Conservation (phyloP, 148 eudicot genomes). For the Beta vulgaris region DNA sequence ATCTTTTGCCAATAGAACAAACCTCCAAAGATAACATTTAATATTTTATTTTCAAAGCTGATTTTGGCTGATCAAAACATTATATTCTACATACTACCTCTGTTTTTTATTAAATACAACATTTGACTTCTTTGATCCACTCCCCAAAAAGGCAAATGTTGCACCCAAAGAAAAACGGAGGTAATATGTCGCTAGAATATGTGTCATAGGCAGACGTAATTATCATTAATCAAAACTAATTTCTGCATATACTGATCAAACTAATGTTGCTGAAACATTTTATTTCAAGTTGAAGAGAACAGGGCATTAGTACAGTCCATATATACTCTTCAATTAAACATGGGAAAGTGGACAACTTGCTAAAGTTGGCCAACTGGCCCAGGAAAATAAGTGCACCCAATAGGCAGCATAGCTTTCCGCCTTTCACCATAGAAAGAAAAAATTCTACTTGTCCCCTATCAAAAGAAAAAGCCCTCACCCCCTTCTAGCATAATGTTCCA, state of each 20-base stretch:
- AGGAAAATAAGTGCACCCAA: background rate
- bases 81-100: too few species aligned
- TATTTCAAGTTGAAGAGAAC: background rate
- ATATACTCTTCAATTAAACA: background rate
- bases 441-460: background rate
- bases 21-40: background rate
- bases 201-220: background rate
- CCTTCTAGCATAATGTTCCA: background rate
- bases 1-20: background rate
- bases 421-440: background rate
- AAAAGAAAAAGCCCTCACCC: background rate
- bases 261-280: background rate
- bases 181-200: too few species aligned
- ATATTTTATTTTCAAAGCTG: background rate
- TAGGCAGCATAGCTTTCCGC: background rate
- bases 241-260: background rate
- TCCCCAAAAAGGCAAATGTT: too few species aligned
- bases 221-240: background rate
- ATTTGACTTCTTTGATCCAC: too few species aligned
- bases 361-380: background rate
- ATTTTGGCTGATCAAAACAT: background rate
- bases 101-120: too few species aligned
- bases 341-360: background rate
- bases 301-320: background rate
- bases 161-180: too few species aligned